These are phyloP conservation scores for Rutstroemia sp. DNA, from an alignment of 2,329 filamentous ascomycete species.

Conservation along the genomic window DNA sequence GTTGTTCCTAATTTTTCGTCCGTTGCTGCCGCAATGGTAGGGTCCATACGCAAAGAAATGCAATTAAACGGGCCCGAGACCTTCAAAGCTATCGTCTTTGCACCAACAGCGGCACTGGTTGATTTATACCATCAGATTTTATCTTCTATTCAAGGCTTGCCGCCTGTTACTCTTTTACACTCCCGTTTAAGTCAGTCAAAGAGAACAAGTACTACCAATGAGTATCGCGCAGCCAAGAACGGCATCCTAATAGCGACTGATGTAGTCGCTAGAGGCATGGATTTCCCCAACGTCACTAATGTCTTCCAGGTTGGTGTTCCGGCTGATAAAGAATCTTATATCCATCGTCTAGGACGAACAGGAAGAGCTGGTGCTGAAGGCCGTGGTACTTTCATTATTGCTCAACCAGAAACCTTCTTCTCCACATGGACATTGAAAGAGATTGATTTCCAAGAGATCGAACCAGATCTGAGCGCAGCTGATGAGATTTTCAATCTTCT, in stretches of 20 bases:
- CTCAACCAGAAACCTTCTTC: slow-evolving; percentile 48
- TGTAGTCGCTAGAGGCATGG: slow-evolving; percentile 76
- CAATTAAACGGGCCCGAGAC: slow-evolving; percentile 35
- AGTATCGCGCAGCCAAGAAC: slow-evolving; percentile 57
- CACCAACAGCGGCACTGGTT: slow-evolving; percentile 71
- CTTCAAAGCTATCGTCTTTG: slow-evolving; percentile 96
- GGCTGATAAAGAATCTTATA: slow-evolving; percentile 60
- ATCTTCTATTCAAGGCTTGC: slow-evolving; percentile 23
- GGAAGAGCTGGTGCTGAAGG: slow-evolving; percentile 68
- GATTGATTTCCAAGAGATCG: slow-evolving; percentile 43
- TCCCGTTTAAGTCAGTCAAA: slow-evolving; percentile 63
- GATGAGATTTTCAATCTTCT: slow-evolving; percentile 34
- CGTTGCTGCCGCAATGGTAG: slow-evolving; percentile 66
- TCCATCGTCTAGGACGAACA: slow-evolving; percentile 71
- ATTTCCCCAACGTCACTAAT: slow-evolving; percentile 74
- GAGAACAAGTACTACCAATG: slow-evolving; percentile 63
- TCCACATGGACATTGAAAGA: slow-evolving; percentile 43
- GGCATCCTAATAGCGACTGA: slow-evolving; percentile 71
- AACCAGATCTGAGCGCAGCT: slow-evolving; percentile 38
- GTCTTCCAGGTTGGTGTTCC: slow-evolving; percentile 67
- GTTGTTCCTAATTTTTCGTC: slow-evolving; percentile 65
- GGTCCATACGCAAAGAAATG: slow-evolving; percentile 61
- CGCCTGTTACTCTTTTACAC: slow-evolving; percentile 51
- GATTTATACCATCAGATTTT: slow-evolving; percentile 56
- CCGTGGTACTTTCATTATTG: slow-evolving; percentile 61